Percentiles rank a stretch among this genome's conserved stretches.
phyloP scores from a whole-genome alignment of 2,329 filamentous ascomycete species.

The Talaromyces sp. region DNA sequence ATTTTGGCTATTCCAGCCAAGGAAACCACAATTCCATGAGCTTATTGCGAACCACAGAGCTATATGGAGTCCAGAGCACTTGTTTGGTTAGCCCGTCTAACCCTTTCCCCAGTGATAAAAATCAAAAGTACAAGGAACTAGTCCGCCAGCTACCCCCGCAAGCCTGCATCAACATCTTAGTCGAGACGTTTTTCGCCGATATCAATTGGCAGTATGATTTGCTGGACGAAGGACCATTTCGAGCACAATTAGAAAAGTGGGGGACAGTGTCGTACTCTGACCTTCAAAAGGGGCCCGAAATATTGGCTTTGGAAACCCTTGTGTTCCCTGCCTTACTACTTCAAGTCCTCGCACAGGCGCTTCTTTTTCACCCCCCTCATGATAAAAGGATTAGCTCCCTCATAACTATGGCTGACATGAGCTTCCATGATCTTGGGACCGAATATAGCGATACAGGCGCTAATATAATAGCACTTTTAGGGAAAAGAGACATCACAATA shows the following conservation, averaged over 20 bases:
- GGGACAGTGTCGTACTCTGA: conserved; percentile 11
- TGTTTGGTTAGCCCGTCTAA: not conserved
- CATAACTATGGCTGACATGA: conserved; percentile 12
- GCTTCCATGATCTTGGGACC: conserved; percentile 13
- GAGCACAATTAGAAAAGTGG: conserved; percentile 10
- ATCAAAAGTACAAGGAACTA: conserved; percentile 7
- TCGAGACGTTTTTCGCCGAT: conserved; percentile 12
- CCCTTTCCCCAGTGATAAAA: not conserved
- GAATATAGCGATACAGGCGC: conserved; percentile 15
- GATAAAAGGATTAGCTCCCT: conserved; percentile 10
- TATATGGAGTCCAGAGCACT: not conserved
- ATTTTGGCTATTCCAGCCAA: conserved; percentile 16
- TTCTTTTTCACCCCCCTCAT: conserved; percentile 13
- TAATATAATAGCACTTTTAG: conserved; percentile 10
- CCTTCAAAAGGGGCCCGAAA: conserved; percentile 8
- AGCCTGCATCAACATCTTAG: conserved; percentile 9
- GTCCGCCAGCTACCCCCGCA: conserved; percentile 13
- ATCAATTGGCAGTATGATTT: conserved; percentile 17
- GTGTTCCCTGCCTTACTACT: conserved; percentile 16
- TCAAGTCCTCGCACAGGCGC: conserved; percentile 17
- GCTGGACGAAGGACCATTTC: conserved; percentile 13
- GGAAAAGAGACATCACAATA: conserved; percentile 13
- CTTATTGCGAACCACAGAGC: conserved; percentile 12
- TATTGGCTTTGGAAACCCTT: conserved; percentile 3
- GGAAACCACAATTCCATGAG: conserved; percentile 13